A percentile compares a stretch with the other conserved stretches of the same genome.
Evolutionary conservation across 495 filamentous ascomycete species (phyloP).

Genomic region (Talaromyces nanjingensis): DNA sequence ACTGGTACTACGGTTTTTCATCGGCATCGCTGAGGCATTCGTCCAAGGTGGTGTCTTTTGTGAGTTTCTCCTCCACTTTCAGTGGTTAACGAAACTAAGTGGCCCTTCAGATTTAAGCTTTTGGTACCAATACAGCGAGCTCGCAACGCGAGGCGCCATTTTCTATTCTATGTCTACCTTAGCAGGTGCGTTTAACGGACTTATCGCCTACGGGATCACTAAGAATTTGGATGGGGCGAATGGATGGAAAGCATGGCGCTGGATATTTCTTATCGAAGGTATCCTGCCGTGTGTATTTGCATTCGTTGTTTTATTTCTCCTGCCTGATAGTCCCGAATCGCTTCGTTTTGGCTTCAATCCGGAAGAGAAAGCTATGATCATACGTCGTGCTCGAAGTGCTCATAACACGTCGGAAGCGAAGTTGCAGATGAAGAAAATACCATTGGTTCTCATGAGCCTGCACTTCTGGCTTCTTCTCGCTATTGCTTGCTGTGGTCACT

Average conservation of each 20-base stretch:
- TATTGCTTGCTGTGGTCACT: too few species aligned
- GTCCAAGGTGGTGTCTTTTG: conserved; percentile 40
- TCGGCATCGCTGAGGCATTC: not conserved
- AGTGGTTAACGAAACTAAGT: conserved; percentile 12
- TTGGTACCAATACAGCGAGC: conserved; percentile 46
- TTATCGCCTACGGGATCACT: conserved; percentile 31
- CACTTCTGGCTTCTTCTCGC: too few species aligned
- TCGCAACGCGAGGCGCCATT: conserved; percentile 37
- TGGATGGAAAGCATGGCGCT: conserved; percentile 70
- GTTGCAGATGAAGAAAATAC: too few species aligned
- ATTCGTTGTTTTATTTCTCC: too few species aligned
- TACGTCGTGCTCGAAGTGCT: too few species aligned
- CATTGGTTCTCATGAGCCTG: too few species aligned
- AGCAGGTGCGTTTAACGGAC: conserved; percentile 37
- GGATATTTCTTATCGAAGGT: conserved; percentile 59
- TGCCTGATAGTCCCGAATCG: too few species aligned
- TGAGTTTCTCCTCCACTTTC: too few species aligned
- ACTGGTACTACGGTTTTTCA: not conserved
- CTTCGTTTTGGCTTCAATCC: too few species aligned
- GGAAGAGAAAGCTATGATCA: too few species aligned
- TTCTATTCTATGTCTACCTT: conserved; percentile 35
- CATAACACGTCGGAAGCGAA: too few species aligned
- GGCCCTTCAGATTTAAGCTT: conserved; percentile 6
- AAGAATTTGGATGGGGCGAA: conserved; percentile 24
- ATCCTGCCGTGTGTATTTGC: too few species aligned